Evolutionary conservation across 2,329 filamentous ascomycete species (phyloP), one percentile per base, ranked within the genome.

Genomic region (Colletotrichum zoysiae): DNA sequence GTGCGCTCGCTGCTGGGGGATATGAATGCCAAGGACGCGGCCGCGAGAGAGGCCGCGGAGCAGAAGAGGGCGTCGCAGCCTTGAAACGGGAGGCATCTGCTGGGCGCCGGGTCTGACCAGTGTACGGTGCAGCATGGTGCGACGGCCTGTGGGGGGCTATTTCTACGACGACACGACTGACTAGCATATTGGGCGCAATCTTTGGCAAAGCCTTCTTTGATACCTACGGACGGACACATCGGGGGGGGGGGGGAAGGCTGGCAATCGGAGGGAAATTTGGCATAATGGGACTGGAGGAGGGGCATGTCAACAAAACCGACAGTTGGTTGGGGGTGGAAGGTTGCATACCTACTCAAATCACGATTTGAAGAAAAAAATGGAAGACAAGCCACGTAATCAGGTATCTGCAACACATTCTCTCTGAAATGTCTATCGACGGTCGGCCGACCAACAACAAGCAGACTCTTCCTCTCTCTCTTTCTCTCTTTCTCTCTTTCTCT

Each of bases 1-100:
- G 92, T 93, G 5, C 88, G 90, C 78, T 84, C 85, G 4, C 78
- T 95, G 78, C 77, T 95, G 72, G 83, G 80, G 23, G 81, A 82
- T 64, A 69, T 73, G 71, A 56, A 48, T 38, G 50, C 44, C 11
- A 46, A 38, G 12, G 67, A 59, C 18, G 62, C 60, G 23, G 42
- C 30, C 8, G 67, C 26, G 44, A 48, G 30, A 16, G 66, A 23
- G 51, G 64, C 55, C 26, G 62, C 42, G 26, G 63, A 67, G 33
- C 58, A 46, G 48, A 67, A 51, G 38, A 60, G 56, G 65, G 56
- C 57, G 11, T 63, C 68, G 44, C 48, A 50, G 26, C 53, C 58
- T 42, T 20, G 16, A n/a, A n/a, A 35, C n/a, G 11, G 18, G 46
- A 5, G 6, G 4, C 20, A 30, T 7, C 18, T 8, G 42, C 18